These are phyloP conservation scores for Acrodontium crateriforme DNA, from an alignment of 2,329 filamentous ascomycete genomes.

Conservation along the genomic window DNA sequence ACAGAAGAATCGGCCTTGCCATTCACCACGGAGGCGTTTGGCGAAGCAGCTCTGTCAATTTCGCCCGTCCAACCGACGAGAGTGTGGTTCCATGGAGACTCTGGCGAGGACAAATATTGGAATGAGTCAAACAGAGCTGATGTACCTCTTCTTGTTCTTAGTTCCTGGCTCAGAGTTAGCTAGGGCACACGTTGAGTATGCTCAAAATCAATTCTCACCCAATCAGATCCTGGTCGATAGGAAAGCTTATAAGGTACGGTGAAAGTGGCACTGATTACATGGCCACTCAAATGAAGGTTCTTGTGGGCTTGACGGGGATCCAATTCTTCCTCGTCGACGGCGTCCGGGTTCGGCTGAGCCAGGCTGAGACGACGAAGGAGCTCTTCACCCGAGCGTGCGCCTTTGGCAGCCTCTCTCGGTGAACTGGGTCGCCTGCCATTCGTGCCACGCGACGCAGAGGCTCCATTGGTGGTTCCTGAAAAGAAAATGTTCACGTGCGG, in stretches of 20 bases:
- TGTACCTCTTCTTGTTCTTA: slow-evolving; percentile 67
- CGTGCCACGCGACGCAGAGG: slow-evolving; percentile 1
- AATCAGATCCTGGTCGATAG: slow-evolving; percentile 39
- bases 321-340: slow-evolving; percentile 30
- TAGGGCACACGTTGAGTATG: not conserved
- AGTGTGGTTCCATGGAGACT: slow-evolving; percentile 79
- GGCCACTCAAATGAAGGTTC: slow-evolving; percentile 44
- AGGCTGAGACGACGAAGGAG: slow-evolving; percentile 41
- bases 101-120: slow-evolving; percentile 69
- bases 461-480: slow-evolving; percentile 2
- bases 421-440: slow-evolving; percentile 18
- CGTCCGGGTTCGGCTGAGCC: slow-evolving; percentile 22
- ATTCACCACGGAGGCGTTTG: slow-evolving; percentile 16
- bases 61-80: slow-evolving; percentile 94
- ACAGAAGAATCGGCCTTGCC: slow-evolving; percentile 28
- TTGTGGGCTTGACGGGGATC: slow-evolving; percentile 44
- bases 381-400: slow-evolving; percentile 35
- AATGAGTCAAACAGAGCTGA: slow-evolving; percentile 90
- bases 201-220: slow-evolving; percentile 32
- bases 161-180: slow-evolving; percentile 38
- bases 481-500: slow-evolving; percentile 1
- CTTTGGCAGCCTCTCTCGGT: slow-evolving; percentile 29
- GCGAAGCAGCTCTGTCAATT: slow-evolving; percentile 24
- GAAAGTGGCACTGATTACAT: slow-evolving; percentile 50
- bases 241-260: slow-evolving; percentile 48